phyloP scores from a whole-genome alignment of 2,329 filamentous ascomycete species.

The Alternaria ethzedia region DNA sequence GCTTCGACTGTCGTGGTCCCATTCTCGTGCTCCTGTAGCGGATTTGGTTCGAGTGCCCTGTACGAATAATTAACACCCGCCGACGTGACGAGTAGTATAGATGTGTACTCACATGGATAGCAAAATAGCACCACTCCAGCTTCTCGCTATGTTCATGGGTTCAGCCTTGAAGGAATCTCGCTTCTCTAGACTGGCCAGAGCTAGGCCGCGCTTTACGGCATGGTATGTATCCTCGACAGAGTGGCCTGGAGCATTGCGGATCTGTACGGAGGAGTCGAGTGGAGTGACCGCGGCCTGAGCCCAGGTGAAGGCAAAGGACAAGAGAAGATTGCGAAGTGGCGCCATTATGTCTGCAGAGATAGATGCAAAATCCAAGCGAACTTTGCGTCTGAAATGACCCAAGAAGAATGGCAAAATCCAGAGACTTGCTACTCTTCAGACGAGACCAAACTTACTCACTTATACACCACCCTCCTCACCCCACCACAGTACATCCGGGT shows the following conservation, averaged over 20 bases:
- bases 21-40: constrained; percentile 15
- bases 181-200: constrained; percentile 4
- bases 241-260: constrained; percentile 16
- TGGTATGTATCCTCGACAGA: constrained; percentile 16
- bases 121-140: constrained; percentile 50
- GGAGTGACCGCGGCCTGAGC: not conserved
- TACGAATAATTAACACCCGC: not conserved
- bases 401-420: not conserved
- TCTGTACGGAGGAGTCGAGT: not conserved
- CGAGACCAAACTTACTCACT: not conserved
- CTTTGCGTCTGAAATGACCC: not conserved
- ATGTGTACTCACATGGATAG: constrained; percentile 40
- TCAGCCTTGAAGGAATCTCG: constrained; percentile 18
- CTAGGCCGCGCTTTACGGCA: constrained; percentile 15
- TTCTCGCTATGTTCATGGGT: constrained; percentile 43
- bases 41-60: constrained; percentile 6
- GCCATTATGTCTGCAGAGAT: not conserved
- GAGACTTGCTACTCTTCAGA: not conserved
- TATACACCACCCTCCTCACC: not conserved
- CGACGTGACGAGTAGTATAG: not conserved
- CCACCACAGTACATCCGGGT: not conserved
- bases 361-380: not conserved
- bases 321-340: not conserved
- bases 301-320: not conserved
- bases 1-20: constrained; percentile 16